These are phyloP conservation scores for Aspergillus vadensis DNA, from an alignment of 2,329 filamentous ascomycete species.

Conservation along the genomic window DNA sequence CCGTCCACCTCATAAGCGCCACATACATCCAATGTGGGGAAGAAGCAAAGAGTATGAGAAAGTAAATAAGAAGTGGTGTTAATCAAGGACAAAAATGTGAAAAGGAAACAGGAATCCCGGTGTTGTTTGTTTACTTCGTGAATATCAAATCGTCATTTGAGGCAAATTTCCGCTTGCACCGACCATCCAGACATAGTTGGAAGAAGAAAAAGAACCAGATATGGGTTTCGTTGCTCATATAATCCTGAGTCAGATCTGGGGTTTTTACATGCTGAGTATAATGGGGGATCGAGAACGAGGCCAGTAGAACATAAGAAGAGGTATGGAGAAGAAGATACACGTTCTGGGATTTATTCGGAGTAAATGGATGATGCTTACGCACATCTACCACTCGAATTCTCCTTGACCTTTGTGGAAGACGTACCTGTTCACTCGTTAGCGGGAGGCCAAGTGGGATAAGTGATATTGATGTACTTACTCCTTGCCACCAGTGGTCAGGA, in stretches of 20 bases:
- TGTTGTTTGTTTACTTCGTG: neutral
- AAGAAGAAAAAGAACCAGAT: neutral
- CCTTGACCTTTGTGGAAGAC: slow-evolving; percentile 97
- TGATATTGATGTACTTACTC: slow-evolving; percentile 59
- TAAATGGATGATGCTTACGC: neutral
- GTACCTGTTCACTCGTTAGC: slow-evolving; percentile 57
- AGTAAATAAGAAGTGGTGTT: neutral
- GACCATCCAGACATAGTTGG: slow-evolving; percentile 1
- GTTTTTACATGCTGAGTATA: slow-evolving; percentile 12
- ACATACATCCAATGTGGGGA: slow-evolving; percentile 20
- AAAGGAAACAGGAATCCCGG: neutral
- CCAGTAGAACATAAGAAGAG: slow-evolving; percentile 5
- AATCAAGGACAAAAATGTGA: neutral
- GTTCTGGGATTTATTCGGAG: neutral
- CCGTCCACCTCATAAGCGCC: slow-evolving; percentile 30
- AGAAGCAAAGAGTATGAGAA: slow-evolving; percentile 4
- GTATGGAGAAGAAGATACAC: slow-evolving; percentile 10
- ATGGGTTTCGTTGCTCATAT: neutral
- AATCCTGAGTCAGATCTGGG: neutral
- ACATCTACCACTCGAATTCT: slow-evolving; percentile 89
- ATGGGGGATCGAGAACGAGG: neutral
- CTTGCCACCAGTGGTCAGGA: slow-evolving; percentile 88
- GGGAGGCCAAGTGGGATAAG: neutral
- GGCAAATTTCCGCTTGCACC: slow-evolving; percentile 7
- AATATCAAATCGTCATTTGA: slow-evolving; percentile 9